A percentile compares a stretch with the other conserved stretches of the same genome.
These are phyloP conservation scores for Tetrahymena thermophila DNA, from an alignment of 73 alveolate genomes.

Conservation along the genomic window DNA sequence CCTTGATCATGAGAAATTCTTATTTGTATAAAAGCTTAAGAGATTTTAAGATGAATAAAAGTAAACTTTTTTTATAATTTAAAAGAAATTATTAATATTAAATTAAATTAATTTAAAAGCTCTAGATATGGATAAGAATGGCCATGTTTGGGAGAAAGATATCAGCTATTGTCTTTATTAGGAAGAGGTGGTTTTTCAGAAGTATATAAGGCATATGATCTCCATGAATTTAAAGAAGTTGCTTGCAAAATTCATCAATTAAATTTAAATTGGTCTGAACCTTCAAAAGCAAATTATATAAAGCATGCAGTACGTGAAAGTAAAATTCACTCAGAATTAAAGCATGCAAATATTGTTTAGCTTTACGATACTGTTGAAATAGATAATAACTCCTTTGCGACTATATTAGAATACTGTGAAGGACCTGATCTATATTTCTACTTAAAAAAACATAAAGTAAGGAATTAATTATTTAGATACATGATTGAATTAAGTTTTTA, in stretches of 20 bases:
- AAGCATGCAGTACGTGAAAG: slow-evolving; percentile 97
- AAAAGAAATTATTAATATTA: slow-evolving; percentile 56
- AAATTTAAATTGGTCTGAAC: slow-evolving; percentile 88
- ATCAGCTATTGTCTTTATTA: slow-evolving; percentile 72
- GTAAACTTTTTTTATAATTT: slow-evolving; percentile 62
- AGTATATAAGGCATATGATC: slow-evolving; percentile 94
- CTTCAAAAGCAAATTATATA: slow-evolving; percentile 84
- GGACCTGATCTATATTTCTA: slow-evolving; percentile 94
- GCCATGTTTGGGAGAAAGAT: slow-evolving; percentile 72
- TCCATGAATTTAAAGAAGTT: slow-evolving; percentile 77
- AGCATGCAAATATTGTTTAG: slow-evolving; percentile 83
- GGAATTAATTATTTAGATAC: not conserved
- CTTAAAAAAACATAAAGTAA: slow-evolving; percentile 67
- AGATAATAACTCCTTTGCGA: slow-evolving; percentile 92
- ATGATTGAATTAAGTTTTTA: not conserved
- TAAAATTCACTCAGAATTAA: slow-evolving; percentile 83
- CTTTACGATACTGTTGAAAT: slow-evolving; percentile 94
- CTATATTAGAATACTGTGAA: slow-evolving; percentile 91
- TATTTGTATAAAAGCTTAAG: slow-evolving; percentile 30
- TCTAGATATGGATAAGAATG: slow-evolving; percentile 62
- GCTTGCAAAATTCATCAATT: slow-evolving; percentile 95
- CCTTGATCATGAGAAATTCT: slow-evolving; percentile 33
- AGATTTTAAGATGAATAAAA: slow-evolving; percentile 73
- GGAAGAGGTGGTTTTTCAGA: slow-evolving; percentile 99
- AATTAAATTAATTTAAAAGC: slow-evolving; percentile 45